These are phyloP conservation scores for Yarrowia galli DNA, from an alignment of 1,139 yeast genomes.

Conservation along the genomic window DNA sequence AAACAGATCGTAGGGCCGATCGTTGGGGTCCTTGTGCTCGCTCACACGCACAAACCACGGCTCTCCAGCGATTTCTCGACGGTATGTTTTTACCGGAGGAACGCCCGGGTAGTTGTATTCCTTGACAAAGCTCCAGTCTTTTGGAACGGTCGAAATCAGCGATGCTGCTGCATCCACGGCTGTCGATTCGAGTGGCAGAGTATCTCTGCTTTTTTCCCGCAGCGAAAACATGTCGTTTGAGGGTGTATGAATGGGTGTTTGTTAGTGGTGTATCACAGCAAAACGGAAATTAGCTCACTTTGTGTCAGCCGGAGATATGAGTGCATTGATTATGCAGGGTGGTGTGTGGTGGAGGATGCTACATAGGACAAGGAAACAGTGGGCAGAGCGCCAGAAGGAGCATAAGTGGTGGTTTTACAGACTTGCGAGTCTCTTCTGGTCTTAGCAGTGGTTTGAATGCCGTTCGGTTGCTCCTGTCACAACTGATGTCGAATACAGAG, in stretches of 20 bases:
- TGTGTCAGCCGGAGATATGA: not conserved
- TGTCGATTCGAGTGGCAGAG: slow-evolving; percentile 17
- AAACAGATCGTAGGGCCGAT: slow-evolving; percentile 42
- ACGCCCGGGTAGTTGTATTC: slow-evolving; percentile 6
- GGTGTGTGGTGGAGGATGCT: too few relatives aligned
- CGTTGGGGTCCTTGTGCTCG: slow-evolving; percentile 50
- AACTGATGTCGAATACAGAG: too few relatives aligned
- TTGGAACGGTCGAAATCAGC: not conserved
- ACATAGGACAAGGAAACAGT: too few relatives aligned
- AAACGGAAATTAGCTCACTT: slow-evolving; percentile 3
- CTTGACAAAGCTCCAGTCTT: slow-evolving; percentile 23
- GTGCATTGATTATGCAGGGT: slow-evolving; percentile 14
- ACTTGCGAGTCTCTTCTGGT: too few relatives aligned
- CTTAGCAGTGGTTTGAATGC: too few relatives aligned
- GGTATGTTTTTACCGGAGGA: slow-evolving; percentile 52
- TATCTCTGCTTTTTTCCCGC: slow-evolving; percentile 27
- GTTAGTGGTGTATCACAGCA: not conserved
- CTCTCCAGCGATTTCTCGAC: slow-evolving; percentile 51
- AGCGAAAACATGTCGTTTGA: slow-evolving; percentile 12
- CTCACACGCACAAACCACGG: slow-evolving; percentile 60
- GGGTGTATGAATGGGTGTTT: not conserved
- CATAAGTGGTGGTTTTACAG: too few relatives aligned
- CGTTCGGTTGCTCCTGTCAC: too few relatives aligned
- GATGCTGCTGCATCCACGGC: slow-evolving; percentile 24
- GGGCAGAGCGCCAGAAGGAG: too few relatives aligned